Percentiles rank a stretch among this genome's conserved stretches.
Conservation (phyloP, 1,284 basidiomycete species). For the Vanrija sp. region DNA sequence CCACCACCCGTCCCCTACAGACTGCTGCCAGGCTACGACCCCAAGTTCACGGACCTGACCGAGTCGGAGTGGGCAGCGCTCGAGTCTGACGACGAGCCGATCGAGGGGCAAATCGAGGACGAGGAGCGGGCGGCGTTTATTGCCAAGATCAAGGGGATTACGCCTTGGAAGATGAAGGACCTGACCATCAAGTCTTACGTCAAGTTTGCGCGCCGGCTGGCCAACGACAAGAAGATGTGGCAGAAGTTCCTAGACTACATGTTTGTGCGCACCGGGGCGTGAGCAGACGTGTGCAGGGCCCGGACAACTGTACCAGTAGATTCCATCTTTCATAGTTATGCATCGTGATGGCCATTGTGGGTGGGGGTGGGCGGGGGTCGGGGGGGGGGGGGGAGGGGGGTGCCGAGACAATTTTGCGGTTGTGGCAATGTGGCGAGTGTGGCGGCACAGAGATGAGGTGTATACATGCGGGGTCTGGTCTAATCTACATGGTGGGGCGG, state of each 20-base stretch:
- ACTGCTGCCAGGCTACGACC: conserved; percentile 57
- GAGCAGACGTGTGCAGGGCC: too few relatives aligned
- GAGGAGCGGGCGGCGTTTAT: conserved; percentile 18
- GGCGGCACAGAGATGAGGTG: too few relatives aligned
- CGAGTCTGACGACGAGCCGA: background rate
- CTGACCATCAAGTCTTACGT: conserved; percentile 77
- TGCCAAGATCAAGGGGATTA: conserved; percentile 55
- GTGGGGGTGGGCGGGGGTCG: too few relatives aligned
- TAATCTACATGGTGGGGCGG: too few relatives aligned
- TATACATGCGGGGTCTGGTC: too few relatives aligned
- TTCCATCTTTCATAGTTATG: too few relatives aligned
- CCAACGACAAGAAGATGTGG: conserved; percentile 60
- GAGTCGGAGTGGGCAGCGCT: background rate
- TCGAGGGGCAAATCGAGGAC: background rate
- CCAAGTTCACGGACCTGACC: conserved; percentile 1
- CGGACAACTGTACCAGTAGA: too few relatives aligned
- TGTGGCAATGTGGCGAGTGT: too few relatives aligned
- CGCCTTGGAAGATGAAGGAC: conserved; percentile 66
- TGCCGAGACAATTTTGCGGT: too few relatives aligned
- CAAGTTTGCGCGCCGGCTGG: conserved; percentile 63
- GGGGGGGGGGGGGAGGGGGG: too few relatives aligned
- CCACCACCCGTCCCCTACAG: conserved; percentile 59
- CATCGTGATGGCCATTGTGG: too few relatives aligned
- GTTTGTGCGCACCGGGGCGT: conserved; percentile 25
- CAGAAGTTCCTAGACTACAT: conserved; percentile 41